These are phyloP conservation scores for Microcyclosporella mali DNA, from an alignment of 2,329 filamentous ascomycete genomes.

Conservation along the genomic window DNA sequence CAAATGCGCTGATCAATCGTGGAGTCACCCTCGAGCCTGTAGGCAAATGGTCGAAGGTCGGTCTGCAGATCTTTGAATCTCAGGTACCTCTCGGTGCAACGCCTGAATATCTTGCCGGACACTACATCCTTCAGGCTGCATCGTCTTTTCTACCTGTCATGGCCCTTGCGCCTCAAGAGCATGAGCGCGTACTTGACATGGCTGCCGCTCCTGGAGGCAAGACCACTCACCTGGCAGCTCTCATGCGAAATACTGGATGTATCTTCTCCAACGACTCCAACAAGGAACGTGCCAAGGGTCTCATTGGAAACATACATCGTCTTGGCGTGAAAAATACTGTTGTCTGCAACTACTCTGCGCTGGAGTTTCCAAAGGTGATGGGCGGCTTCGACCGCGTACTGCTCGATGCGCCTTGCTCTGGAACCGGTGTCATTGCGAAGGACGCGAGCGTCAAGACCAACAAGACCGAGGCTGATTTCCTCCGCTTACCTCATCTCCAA, in stretches of 20 bases:
- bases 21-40: constrained; percentile 94
- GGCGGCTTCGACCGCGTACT: constrained; percentile 93
- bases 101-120: constrained; percentile 91
- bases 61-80: constrained; percentile 91
- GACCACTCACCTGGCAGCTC: constrained; percentile 88
- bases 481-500: constrained; percentile 85
- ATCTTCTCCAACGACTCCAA: constrained; percentile 96
- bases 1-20: constrained; percentile 89
- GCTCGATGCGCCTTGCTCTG: constrained; percentile 90
- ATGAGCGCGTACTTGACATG: constrained; percentile 90
- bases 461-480: constrained; percentile 92
- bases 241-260: constrained; percentile 96
- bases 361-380: constrained; percentile 89
- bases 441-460: constrained; percentile 97
- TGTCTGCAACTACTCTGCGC: constrained; percentile 90
- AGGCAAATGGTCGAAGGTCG: constrained; percentile 98
- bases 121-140: constrained; percentile 96
- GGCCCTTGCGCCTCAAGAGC: constrained; percentile 88
- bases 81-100: constrained; percentile 84
- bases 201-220: constrained; percentile 93
- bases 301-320: constrained; percentile 96
- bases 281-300: constrained; percentile 87
- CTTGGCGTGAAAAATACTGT: constrained; percentile 89
- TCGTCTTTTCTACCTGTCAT: constrained; percentile 97
- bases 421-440: constrained; percentile 95